A percentile compares a stretch with the other conserved stretches of the same genome.
phyloP scores from a whole-genome alignment of 176 grass and related monocot genomes.

The Tillandsia leiboldiana region DNA sequence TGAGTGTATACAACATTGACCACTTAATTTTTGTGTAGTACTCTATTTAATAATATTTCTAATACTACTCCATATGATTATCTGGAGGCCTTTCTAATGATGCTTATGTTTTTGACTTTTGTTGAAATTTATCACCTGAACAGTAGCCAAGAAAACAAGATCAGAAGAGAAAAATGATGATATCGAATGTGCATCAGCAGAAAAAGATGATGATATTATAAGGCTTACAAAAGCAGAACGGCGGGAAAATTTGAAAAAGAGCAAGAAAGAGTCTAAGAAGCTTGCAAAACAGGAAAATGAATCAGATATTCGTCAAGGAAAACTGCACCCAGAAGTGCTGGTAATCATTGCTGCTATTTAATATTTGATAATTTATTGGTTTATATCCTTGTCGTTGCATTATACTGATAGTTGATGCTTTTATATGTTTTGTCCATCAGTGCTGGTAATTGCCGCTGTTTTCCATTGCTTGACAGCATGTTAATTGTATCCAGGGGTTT shows the following conservation, averaged over 20 bases:
- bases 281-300: slow-evolving; percentile 29
- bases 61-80: background rate
- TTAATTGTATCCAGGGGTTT: background rate
- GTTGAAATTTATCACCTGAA: background rate
- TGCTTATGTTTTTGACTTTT: background rate
- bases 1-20: too few species aligned
- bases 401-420: background rate
- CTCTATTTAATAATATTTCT: background rate
- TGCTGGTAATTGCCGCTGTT: too few species aligned
- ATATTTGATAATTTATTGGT: slow-evolving; percentile 7
- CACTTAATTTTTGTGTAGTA: too few species aligned
- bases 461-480: background rate
- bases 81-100: background rate
- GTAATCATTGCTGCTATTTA: slow-evolving; percentile 28
- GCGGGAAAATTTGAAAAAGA: slow-evolving; percentile 38
- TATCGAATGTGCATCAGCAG: slow-evolving; percentile 23
- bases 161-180: slow-evolving; percentile 21
- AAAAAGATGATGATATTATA: slow-evolving; percentile 21
- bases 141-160: slow-evolving; percentile 49
- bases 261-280: slow-evolving; percentile 53
- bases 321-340: slow-evolving; percentile 71
- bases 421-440: background rate
- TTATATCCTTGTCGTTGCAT: background rate
- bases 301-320: slow-evolving; percentile 32
- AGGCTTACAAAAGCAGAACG: slow-evolving; percentile 47